Evolutionary conservation across 2,329 filamentous ascomycete species (phyloP).

Genomic region (Penicillium paneum): DNA sequence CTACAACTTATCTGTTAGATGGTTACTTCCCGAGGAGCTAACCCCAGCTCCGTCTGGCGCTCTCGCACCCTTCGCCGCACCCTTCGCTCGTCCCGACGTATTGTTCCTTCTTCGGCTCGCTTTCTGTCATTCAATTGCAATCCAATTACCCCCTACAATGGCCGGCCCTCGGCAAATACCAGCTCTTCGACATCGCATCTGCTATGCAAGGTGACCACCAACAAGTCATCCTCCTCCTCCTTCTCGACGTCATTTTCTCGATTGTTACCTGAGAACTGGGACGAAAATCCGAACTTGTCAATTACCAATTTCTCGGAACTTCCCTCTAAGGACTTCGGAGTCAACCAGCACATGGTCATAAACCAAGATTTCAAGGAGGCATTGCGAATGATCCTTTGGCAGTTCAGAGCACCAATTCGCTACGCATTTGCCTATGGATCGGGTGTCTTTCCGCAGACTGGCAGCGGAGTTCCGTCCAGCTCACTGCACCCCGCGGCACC

Average conservation of each 20-base stretch:
- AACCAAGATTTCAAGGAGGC: slow-evolving; percentile 94
- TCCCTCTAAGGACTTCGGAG: slow-evolving; percentile 77
- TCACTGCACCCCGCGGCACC: slow-evolving; percentile 75
- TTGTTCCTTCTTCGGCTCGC: slow-evolving; percentile 23
- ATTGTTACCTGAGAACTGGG: slow-evolving; percentile 58
- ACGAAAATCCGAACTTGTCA: slow-evolving; percentile 67
- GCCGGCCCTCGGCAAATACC: slow-evolving; percentile 13
- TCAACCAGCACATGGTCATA: slow-evolving; percentile 95
- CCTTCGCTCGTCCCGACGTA: slow-evolving; percentile 16
- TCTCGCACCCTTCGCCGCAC: slow-evolving; percentile 20
- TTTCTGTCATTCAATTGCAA: slow-evolving; percentile 31
- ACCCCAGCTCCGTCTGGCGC: slow-evolving; percentile 22
- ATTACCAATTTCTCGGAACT: slow-evolving; percentile 73
- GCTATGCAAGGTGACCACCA: slow-evolving; percentile 15
- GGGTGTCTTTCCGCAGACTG: slow-evolving; percentile 83
- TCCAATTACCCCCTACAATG: slow-evolving; percentile 20
- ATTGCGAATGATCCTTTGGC: slow-evolving; percentile 79
- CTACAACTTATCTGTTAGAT: slow-evolving; percentile 17
- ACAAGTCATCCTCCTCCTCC: slow-evolving; percentile 22
- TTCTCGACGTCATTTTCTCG: slow-evolving; percentile 36
- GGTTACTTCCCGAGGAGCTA: slow-evolving; percentile 21
- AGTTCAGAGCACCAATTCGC: slow-evolving; percentile 87
- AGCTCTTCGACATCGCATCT: slow-evolving; percentile 17
- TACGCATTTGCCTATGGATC: slow-evolving; percentile 98
- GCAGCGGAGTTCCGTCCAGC: slow-evolving; percentile 39